phyloP scores from a whole-genome alignment of 169 alveolate genomes.

The Toxoplasma gondii region DNA sequence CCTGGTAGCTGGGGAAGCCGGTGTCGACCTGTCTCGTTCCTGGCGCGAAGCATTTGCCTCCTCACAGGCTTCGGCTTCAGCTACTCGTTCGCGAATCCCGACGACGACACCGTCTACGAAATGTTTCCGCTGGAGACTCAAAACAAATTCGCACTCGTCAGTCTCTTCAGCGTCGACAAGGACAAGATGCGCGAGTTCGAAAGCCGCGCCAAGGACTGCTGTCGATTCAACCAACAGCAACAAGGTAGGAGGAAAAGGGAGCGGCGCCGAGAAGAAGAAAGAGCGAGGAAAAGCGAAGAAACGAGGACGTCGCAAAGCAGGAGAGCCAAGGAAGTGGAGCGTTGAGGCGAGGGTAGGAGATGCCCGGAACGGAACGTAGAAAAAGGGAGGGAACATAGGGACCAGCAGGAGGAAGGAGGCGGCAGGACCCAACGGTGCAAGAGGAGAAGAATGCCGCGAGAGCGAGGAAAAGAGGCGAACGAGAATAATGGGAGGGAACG shows the following conservation, averaged over 20 bases:
- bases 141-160: not conserved
- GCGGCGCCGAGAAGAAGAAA: too few relatives aligned
- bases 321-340: too few relatives aligned
- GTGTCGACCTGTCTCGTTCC: not conserved
- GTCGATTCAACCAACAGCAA: slow-evolving; percentile 6
- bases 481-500: too few relatives aligned
- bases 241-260: not conserved
- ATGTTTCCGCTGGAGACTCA: not conserved
- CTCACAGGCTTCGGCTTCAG: not conserved
- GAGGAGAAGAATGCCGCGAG: too few relatives aligned
- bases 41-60: not conserved
- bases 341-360: too few relatives aligned
- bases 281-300: too few relatives aligned
- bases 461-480: too few relatives aligned
- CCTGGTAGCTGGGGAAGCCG: slow-evolving; percentile 7
- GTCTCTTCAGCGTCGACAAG: not conserved
- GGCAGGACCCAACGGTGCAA: too few relatives aligned
- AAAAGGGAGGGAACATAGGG: too few relatives aligned
- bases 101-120: slow-evolving; percentile 28
- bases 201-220: not conserved
- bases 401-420: too few relatives aligned
- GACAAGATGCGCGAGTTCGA: not conserved
- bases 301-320: too few relatives aligned
- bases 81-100: slow-evolving; percentile 21
- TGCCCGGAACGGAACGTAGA: too few relatives aligned